Evolutionary conservation across 208 protist species (phyloP).

Genomic region (Leptomonas pyrrhocoris): DNA sequence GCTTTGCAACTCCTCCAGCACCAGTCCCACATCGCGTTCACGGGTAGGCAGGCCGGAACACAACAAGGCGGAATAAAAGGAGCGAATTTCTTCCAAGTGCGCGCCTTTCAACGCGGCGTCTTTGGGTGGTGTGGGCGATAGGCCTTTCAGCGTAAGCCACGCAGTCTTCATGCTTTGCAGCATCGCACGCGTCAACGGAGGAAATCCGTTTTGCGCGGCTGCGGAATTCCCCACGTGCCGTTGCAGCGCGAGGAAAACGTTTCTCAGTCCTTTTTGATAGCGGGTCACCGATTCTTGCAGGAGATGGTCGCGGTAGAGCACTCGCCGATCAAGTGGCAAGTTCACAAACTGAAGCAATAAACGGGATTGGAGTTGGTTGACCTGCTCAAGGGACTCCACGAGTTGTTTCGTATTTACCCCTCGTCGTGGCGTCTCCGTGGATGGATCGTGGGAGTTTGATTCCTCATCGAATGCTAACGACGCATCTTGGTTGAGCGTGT

Average conservation of each 20-base stretch:
- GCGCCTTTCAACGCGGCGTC: background rate
- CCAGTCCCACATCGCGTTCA: conserved; percentile 45
- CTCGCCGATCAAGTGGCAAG: conserved; percentile 25
- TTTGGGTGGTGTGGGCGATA: background rate
- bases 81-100: conserved; percentile 15
- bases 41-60: conserved; percentile 35
- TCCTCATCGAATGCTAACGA: background rate
- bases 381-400: background rate
- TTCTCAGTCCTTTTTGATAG: conserved; percentile 5
- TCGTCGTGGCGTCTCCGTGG: background rate
- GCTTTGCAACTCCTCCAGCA: conserved; percentile 55
- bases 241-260: background rate
- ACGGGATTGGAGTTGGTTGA: background rate
- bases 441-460: background rate
- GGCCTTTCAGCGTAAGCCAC: conserved; percentile 30
- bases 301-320: conserved; percentile 24
- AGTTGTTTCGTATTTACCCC: background rate
- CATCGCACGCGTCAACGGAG: conserved; percentile 17
- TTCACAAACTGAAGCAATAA: conserved; percentile 8
- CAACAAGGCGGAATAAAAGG: conserved; percentile 66
- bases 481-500: background rate
- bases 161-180: conserved; percentile 29
- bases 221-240: background rate
- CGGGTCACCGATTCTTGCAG: conserved; percentile 3
- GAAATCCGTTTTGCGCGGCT: background rate